Percentiles rank a stretch among this genome's conserved stretches.
These are phyloP conservation scores for Mortierella sp. DNA, from an alignment of 371 early-diverging fungal genomes.

Conservation along the genomic window DNA sequence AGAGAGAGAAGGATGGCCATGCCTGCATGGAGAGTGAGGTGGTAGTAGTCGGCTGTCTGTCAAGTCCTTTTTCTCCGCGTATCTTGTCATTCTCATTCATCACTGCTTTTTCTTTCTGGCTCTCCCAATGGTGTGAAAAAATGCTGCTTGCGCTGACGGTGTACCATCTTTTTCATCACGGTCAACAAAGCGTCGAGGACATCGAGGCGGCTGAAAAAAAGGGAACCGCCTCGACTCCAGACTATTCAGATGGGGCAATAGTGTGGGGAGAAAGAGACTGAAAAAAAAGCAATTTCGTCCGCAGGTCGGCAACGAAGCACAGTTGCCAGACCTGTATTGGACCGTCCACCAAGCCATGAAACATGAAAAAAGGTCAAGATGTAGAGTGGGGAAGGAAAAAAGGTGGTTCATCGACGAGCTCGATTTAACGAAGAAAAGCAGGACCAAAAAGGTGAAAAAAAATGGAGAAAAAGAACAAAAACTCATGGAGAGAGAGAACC, in stretches of 20 bases:
- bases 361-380: background rate
- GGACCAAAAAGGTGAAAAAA: background rate
- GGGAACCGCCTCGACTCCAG: conserved; percentile 5
- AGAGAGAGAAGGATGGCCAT: too few species aligned
- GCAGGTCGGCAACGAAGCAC: background rate
- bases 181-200: conserved; percentile 27
- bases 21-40: background rate
- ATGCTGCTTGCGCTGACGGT: conserved; percentile 57
- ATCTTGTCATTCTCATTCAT: conserved; percentile 44
- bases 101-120: conserved; percentile 52
- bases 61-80: conserved; percentile 4
- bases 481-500: conserved; percentile 20
- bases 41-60: conserved; percentile 17
- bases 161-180: conserved; percentile 60
- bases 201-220: conserved; percentile 6
- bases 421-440: background rate
- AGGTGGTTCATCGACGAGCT: background rate
- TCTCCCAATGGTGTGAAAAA: conserved; percentile 45
- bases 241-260: background rate
- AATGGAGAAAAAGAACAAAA: conserved; percentile 8
- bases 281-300: background rate
- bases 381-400: too few species aligned
- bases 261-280: background rate
- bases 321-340: background rate
- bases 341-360: background rate